Evolutionary conservation across 805 yeast genomes (phyloP), one percentile per base, ranked within the genome.

Genomic region (Candida dajiaensis): DNA sequence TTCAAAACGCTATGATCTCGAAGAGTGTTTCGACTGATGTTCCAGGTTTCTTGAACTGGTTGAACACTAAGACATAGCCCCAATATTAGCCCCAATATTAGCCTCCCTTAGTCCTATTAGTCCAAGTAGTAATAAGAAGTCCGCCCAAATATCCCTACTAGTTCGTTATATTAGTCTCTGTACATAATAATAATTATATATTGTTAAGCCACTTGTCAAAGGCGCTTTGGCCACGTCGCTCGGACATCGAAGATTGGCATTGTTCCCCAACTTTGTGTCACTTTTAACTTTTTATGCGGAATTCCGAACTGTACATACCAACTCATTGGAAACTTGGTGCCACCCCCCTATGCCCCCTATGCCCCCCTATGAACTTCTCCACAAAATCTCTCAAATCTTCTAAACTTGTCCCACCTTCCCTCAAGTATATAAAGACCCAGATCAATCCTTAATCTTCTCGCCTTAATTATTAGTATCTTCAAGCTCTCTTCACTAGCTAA

Each of bases 11-110:
- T 11, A 65, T 67, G 49, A 67, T 70, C 41, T 65, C 69, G 8
- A 68, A 66, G 46, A 63, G 67, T 20, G 67, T 70, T 12, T 59
- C 68, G 20, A 58, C 62, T 15, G 74, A 70, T 50, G 72, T 70
- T 2, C 72, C 73, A 5, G 56, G 58, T 13, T 62, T 69, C 43
- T 48, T 69, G 12, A 54, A 57, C 38, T 64, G 62, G 62, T 22
- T 58, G 21, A 20, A 4, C n/a, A 11, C n/a, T 20, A 13, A 13
- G n/a, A n/a, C n/a, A n/a, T n/a, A n/a, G n/a, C n/a, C n/a, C n/a
- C n/a, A n/a, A n/a, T n/a, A n/a, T n/a, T n/a, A n/a, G n/a, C n/a
- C n/a, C n/a, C n/a, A n/a, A n/a, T n/a, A n/a, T n/a, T n/a, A n/a
- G n/a, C n/a, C n/a, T n/a, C 13, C 6, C 8, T 9, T 33, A 33